Conservation (phyloP, 1,139 yeast species). For the Saccharomyces hybrid region DNA sequence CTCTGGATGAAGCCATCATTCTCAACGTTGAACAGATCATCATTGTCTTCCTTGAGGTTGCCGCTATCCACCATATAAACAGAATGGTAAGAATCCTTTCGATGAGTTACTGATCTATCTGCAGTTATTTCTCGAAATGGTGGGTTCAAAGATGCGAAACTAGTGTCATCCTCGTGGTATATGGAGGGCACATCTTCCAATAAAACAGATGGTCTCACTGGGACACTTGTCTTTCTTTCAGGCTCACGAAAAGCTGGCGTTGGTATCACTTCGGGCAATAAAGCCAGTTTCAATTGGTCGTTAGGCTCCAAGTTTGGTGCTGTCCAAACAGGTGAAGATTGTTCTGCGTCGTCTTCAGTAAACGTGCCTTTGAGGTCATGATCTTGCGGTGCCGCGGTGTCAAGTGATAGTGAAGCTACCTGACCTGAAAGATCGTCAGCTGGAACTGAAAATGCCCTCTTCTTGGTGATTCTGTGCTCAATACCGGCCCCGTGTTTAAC, state of each 20-base stretch:
- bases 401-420: constrained; percentile 5
- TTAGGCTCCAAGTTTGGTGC: constrained; percentile 35
- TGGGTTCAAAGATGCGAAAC: background rate
- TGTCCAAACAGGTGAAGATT: constrained; percentile 32
- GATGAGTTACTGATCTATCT: constrained; percentile 22
- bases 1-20: constrained; percentile 16
- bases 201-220: background rate
- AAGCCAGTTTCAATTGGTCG: constrained; percentile 32
- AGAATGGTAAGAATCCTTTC: constrained; percentile 35
- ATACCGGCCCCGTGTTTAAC: constrained; percentile 7
- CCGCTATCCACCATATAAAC: constrained; percentile 31
- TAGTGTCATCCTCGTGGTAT: background rate
- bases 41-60: constrained; percentile 18
- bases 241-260: constrained; percentile 9
- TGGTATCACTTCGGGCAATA: constrained; percentile 12
- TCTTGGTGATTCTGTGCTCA: constrained; percentile 10
- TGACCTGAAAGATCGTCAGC: constrained; percentile 6
- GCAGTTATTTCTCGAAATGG: constrained; percentile 10
- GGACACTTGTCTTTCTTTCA: constrained; percentile 2
- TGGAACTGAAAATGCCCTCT: constrained; percentile 29
- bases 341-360: constrained; percentile 12
- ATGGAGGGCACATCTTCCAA: background rate
- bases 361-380: background rate
- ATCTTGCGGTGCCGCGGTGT: no score
- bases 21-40: constrained; percentile 6